Evolutionary conservation across 106 monocot genomes (phyloP).

Genomic region (Apostasia ramifera): DNA sequence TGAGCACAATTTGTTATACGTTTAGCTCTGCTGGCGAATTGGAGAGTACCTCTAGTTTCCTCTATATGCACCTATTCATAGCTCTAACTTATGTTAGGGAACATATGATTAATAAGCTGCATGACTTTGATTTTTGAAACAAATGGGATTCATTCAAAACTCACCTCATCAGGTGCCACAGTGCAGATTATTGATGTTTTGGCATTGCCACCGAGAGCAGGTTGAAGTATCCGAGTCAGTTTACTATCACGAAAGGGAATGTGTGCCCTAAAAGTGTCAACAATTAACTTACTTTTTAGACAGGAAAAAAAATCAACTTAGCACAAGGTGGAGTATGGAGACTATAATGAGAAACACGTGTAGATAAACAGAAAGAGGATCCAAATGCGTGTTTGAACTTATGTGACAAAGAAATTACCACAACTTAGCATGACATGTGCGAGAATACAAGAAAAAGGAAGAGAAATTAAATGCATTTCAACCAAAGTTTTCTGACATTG

Average conservation of each 20-base stretch:
- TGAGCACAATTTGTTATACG: slow-evolving; percentile 90
- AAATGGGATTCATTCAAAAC: background rate
- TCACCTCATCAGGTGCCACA: slow-evolving; percentile 95
- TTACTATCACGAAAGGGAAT: slow-evolving; percentile 98
- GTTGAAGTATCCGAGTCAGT: slow-evolving; percentile 88
- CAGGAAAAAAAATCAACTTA: background rate
- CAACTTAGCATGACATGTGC: background rate
- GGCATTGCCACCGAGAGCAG: slow-evolving; percentile 92
- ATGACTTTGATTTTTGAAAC: background rate
- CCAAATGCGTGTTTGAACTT: background rate
- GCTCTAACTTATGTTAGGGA: background rate
- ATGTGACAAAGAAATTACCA: background rate
- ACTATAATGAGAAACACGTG: background rate
- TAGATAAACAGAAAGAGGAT: background rate
- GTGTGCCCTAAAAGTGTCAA: slow-evolving; percentile 37
- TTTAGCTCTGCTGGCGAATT: slow-evolving; percentile 97
- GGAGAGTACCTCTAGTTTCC: slow-evolving; percentile 89
- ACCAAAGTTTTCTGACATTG: too few species aligned
- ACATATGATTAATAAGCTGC: background rate
- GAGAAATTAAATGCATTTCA: too few species aligned
- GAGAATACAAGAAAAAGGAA: too few species aligned
- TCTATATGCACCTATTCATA: slow-evolving; percentile 67
- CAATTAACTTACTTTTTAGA: slow-evolving; percentile 1
- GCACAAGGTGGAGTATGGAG: too few species aligned
- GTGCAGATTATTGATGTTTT: slow-evolving; percentile 96